A percentile compares a stretch with the other conserved stretches of the same genome.
phyloP scores from a whole-genome alignment of 2,329 filamentous ascomycete species.

The Cercospora nicotianae region DNA sequence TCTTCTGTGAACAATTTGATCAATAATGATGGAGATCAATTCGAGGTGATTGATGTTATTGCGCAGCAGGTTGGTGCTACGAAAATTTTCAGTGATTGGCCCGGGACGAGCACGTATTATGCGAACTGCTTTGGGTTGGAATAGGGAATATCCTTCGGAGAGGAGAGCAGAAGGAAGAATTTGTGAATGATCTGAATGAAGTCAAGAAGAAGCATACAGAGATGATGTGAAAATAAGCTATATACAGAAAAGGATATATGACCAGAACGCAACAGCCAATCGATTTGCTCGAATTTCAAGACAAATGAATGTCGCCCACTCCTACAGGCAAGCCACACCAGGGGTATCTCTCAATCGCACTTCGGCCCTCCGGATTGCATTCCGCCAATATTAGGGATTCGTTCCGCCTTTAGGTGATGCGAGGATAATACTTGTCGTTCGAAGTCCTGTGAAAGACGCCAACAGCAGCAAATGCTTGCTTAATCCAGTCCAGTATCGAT shows the following conservation, averaged over 20 bases:
- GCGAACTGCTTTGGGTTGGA: slow-evolving; percentile 63
- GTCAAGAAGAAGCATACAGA: neutral
- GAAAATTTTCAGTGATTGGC: slow-evolving; percentile 70
- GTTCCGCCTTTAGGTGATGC: neutral
- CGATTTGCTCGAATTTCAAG: neutral
- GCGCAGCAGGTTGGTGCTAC: slow-evolving; percentile 60
- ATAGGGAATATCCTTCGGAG: neutral
- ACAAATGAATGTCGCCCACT: neutral
- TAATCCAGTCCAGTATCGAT: neutral
- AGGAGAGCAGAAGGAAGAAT: neutral
- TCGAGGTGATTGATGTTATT: slow-evolving; percentile 65
- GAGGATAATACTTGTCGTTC: neutral
- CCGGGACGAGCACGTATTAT: slow-evolving; percentile 67
- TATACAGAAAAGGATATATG: neutral
- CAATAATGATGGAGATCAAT: slow-evolving; percentile 66
- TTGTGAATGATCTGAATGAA: neutral
- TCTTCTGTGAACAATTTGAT: slow-evolving; percentile 55
- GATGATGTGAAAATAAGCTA: neutral
- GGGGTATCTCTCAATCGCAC: neutral
- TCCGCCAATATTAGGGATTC: neutral
- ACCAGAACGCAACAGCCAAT: neutral
- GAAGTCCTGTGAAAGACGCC: neutral
- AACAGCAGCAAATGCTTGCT: neutral
- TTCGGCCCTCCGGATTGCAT: neutral
- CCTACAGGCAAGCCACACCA: neutral